Conservation (phyloP, 1,284 basidiomycete genomes). For the Marasmius fiardii region DNA sequence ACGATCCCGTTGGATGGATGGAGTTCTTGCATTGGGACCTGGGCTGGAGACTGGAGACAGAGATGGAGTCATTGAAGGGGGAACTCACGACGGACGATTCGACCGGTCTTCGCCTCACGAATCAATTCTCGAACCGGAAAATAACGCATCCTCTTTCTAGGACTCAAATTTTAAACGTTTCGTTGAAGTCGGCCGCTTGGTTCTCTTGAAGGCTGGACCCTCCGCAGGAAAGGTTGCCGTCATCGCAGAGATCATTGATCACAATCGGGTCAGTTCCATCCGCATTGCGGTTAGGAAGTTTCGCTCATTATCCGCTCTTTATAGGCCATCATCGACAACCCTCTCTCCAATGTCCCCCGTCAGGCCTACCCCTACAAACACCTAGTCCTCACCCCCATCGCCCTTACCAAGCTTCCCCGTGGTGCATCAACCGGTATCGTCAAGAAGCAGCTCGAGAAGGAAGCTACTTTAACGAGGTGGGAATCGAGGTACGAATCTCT, state of each 20-base stretch:
- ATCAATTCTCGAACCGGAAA: background rate
- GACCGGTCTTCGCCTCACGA: background rate
- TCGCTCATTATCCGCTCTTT: conserved; percentile 2
- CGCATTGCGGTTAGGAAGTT: background rate
- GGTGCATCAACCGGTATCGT: conserved; percentile 80
- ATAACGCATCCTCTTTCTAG: background rate
- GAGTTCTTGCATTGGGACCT: background rate
- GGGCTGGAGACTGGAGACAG: no score
- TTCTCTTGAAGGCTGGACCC: conserved; percentile 92
- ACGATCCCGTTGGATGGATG: background rate
- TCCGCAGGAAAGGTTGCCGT: conserved; percentile 89
- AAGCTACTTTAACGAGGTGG: conserved; percentile 80
- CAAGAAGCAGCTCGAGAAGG: conserved; percentile 87
- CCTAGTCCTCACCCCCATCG: conserved; percentile 88
- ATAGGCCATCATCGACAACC: conserved; percentile 95
- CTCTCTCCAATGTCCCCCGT: conserved; percentile 86
- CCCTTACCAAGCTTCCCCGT: conserved; percentile 85
- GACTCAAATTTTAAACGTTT: conserved; percentile 1
- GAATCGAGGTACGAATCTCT: conserved; percentile 43
- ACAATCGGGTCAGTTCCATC: conserved; percentile 82
- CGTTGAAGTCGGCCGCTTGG: conserved; percentile 44
- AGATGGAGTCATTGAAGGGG: no score
- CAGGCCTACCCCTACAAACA: conserved; percentile 92
- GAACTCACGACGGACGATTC: background rate
- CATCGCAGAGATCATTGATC: conserved; percentile 98